Conservation (phyloP, 164 flowering plant species). For the Chloranthus sessilifolius region DNA sequence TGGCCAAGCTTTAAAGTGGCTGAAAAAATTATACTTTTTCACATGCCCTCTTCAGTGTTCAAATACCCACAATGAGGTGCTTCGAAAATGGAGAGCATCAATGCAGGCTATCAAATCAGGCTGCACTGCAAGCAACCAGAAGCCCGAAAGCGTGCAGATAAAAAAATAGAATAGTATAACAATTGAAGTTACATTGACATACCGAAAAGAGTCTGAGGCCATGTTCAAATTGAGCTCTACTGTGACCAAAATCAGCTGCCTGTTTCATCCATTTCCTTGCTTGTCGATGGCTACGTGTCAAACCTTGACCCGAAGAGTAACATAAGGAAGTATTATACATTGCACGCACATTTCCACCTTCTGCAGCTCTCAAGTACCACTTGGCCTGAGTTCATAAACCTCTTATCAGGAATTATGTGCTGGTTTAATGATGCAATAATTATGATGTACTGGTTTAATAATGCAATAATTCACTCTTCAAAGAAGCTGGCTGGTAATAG, state of each 20-base stretch:
- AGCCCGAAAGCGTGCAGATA: no score
- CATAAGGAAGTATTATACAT: constrained; percentile 87
- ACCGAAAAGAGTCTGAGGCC: constrained; percentile 81
- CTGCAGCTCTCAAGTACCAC: constrained; percentile 89
- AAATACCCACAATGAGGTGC: no score
- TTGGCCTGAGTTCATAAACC: constrained; percentile 46
- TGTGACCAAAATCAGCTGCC: constrained; percentile 88
- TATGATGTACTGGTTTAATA: background rate
- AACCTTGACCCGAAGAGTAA: constrained; percentile 80
- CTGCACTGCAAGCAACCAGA: no score
- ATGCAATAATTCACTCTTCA: no score
- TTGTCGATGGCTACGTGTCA: constrained; percentile 36
- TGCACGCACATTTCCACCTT: constrained; percentile 89
- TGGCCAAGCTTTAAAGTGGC: no score
- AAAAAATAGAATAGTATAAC: no score
- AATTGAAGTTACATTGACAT: no score
- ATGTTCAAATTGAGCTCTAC: constrained; percentile 89
- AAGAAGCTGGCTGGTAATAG: background rate
- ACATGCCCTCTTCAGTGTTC: no score
- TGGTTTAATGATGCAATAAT: background rate
- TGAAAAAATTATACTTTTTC: no score
- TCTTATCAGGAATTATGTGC: constrained; percentile 7
- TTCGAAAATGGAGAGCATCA: no score
- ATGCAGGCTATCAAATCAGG: no score
- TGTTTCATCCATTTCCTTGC: constrained; percentile 90